phyloP scores from a whole-genome alignment of 202 grass and related monocot genomes.

The Musa balbisiana region DNA sequence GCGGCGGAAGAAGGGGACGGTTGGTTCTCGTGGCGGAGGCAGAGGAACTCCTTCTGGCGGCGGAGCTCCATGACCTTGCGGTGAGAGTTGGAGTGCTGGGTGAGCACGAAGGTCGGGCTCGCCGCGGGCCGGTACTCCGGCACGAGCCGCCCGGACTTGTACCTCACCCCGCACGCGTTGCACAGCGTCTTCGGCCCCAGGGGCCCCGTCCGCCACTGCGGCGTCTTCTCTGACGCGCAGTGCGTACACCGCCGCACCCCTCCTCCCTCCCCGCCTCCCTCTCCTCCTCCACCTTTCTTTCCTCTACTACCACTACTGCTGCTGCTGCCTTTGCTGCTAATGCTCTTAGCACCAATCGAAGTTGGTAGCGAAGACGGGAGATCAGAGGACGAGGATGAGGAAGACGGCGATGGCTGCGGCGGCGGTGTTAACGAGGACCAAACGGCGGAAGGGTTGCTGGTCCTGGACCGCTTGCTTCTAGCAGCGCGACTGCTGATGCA shows the following conservation, averaged over 20 bases:
- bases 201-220: conserved; percentile 86
- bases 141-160: conserved; percentile 80
- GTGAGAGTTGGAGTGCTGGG: conserved; percentile 99
- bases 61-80: conserved; percentile 98
- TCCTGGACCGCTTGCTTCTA: neutral
- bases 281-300: neutral
- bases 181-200: conserved; percentile 93
- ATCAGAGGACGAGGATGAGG: neutral
- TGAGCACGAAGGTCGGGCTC: conserved; percentile 86
- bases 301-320: neutral
- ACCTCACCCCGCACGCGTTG: conserved; percentile 96
- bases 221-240: conserved; percentile 97
- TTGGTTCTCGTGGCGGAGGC: conserved; percentile 15
- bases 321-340: neutral
- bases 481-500: neutral
- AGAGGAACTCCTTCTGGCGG: conserved; percentile 80
- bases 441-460: neutral
- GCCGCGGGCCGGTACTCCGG: conserved; percentile 89
- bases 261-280: conserved; percentile 57
- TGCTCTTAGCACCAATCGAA: too few species aligned
- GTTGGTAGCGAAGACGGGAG: neutral
- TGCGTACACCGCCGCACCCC: conserved; percentile 80
- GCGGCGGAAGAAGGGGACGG: conserved; percentile 56
- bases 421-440: neutral
- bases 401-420: neutral